phyloP scores from a whole-genome alignment of 2,329 filamentous ascomycete genomes.

The Dactylellina sp. region DNA sequence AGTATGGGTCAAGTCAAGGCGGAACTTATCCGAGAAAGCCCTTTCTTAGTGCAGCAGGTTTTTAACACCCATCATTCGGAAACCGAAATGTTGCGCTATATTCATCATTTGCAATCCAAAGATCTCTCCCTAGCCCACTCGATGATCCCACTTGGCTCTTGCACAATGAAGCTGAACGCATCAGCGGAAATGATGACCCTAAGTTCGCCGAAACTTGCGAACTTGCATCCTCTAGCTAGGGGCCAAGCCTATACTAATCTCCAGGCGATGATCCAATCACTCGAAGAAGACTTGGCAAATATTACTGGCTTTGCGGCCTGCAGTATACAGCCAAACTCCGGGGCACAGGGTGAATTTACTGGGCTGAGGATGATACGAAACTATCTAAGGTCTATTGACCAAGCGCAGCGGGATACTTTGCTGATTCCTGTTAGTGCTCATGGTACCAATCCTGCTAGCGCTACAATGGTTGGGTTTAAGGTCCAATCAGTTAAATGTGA shows the following conservation, averaged over 20 bases:
- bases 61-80: conserved; percentile 97
- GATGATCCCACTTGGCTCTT: conserved; percentile 96
- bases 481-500: conserved; percentile 95
- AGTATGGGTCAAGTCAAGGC: conserved; percentile 64
- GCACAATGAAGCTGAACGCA: conserved; percentile 98
- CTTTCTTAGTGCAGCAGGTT: conserved; percentile 86
- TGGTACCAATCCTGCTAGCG: conserved; percentile 94
- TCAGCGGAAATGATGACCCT: conserved; percentile 93
- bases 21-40: conserved; percentile 75
- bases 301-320: conserved; percentile 93
- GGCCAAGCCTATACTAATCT: too few relatives aligned
- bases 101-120: conserved; percentile 91
- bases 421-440: conserved; percentile 95
- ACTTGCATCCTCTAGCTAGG: conserved; percentile 87
- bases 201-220: conserved; percentile 78
- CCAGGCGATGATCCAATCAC: conserved; percentile 75
- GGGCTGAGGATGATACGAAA: conserved; percentile 88
- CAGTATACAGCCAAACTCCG: conserved; percentile 93
- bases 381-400: conserved; percentile 77
- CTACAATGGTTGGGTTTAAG: conserved; percentile 94
- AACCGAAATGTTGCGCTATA: conserved; percentile 92
- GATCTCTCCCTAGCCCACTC: conserved; percentile 94
- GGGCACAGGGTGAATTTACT: conserved; percentile 93
- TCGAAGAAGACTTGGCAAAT: conserved; percentile 79
- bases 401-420: conserved; percentile 85